phyloP scores from a whole-genome alignment of 768 basidiomycete species.

The Suillus bovinus region DNA sequence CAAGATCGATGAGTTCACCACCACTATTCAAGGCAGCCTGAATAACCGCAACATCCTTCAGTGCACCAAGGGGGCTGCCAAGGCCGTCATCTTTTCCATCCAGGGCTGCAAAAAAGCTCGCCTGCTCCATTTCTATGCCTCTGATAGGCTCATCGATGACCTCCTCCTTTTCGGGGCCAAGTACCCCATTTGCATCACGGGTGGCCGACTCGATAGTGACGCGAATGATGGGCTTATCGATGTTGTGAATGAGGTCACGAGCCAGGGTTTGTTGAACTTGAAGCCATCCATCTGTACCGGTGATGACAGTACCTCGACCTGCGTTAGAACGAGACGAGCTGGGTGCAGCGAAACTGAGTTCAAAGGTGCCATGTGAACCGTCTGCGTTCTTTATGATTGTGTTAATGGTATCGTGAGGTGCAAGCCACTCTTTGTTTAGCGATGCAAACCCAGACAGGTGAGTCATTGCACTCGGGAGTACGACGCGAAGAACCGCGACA shows the following conservation, averaged over 20 bases:
- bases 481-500: slow-evolving; percentile 59
- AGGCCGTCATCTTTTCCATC: slow-evolving; percentile 50
- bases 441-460: slow-evolving; percentile 65
- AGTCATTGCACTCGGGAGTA: slow-evolving; percentile 53
- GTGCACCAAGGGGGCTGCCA: slow-evolving; percentile 63
- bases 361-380: slow-evolving; percentile 58
- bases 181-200: slow-evolving; percentile 20
- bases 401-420: slow-evolving; percentile 79
- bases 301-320: slow-evolving; percentile 41
- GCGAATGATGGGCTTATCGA: slow-evolving; percentile 31
- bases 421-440: slow-evolving; percentile 68
- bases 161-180: slow-evolving; percentile 40
- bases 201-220: slow-evolving; percentile 38
- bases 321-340: slow-evolving; percentile 36
- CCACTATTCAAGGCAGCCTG: slow-evolving; percentile 72
- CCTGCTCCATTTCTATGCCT: slow-evolving; percentile 61
- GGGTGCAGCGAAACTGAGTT: slow-evolving; percentile 65
- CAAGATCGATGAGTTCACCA: slow-evolving; percentile 60
- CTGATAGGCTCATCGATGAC: slow-evolving; percentile 45
- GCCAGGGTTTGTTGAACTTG: slow-evolving; percentile 38
- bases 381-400: slow-evolving; percentile 47
- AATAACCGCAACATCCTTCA: slow-evolving; percentile 79
- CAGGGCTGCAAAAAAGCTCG: slow-evolving; percentile 53
- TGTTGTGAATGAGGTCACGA: slow-evolving; percentile 25
- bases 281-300: slow-evolving; percentile 67